These are phyloP conservation scores for Trypanosoma scelopori DNA, from an alignment of 208 protist genomes.

Conservation along the genomic window DNA sequence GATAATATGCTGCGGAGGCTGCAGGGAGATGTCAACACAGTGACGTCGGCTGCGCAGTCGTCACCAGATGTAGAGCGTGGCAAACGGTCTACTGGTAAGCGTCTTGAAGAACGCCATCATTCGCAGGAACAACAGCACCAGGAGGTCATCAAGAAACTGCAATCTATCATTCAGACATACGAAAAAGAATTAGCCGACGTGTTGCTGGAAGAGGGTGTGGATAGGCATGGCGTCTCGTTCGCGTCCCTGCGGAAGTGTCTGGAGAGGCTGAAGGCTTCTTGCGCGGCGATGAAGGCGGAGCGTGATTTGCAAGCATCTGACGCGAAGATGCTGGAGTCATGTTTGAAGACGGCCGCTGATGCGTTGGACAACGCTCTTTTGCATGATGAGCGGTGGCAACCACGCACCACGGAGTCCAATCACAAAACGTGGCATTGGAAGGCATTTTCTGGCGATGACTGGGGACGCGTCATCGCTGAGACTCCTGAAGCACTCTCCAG, in stretches of 20 bases:
- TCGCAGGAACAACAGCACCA: neutral
- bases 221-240: neutral
- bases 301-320: conserved; percentile 28
- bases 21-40: conserved; percentile 8
- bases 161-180: conserved; percentile 5
- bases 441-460: conserved; percentile 23
- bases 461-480: conserved; percentile 19
- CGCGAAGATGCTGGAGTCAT: conserved; percentile 31
- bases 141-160: neutral
- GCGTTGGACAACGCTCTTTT: conserved; percentile 31
- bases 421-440: conserved; percentile 29
- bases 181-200: conserved; percentile 19
- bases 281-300: conserved; percentile 12
- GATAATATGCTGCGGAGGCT: conserved; percentile 15
- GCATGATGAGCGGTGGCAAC: conserved; percentile 39
- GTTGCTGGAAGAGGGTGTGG: conserved; percentile 14
- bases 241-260: conserved; percentile 7
- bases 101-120: neutral
- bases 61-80: neutral
- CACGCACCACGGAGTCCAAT: conserved; percentile 23
- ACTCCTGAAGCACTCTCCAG: conserved; percentile 24
- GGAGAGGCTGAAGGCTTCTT: neutral
- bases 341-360: conserved; percentile 28
- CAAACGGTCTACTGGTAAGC: neutral
- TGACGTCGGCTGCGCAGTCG: conserved; percentile 5